Evolutionary conservation across 495 filamentous ascomycete species (phyloP), one percentile per base, ranked within the genome.

Genomic region (Penicillium malachiteum): DNA sequence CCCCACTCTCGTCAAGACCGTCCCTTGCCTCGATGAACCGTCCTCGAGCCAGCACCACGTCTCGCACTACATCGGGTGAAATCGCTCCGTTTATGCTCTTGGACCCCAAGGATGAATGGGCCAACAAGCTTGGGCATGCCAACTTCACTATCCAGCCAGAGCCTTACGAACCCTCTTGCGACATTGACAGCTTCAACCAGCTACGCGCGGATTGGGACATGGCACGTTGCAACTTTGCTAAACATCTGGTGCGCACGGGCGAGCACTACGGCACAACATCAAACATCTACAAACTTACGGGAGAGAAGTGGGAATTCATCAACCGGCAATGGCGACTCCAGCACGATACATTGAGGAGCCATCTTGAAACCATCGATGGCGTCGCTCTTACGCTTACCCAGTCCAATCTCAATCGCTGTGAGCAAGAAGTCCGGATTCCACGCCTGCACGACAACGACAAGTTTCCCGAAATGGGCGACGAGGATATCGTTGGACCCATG

Each of bases 401-500:
- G 43, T 77, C 78, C 4, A 71, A 78, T 34, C 63, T 76, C 35
- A 56, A 66, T 40, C 75, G 71, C 0, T 70, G 68, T 60, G 71
- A 72, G 31, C 69, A 82, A 59, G 74, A 82, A 58, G 74, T 82
- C 55, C 83, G 81, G 55, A 79, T 88, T 13, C 87, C 87, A 5
- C 76, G 79, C 13, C 74, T 90, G 45, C 82, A 85, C 43, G 75
- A 81, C 55, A 84, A 84, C 67, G 85, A 89, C 55, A 96, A 96
- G 71, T 96, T 96, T 59, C 90, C 89, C 26, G 84, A 88, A 55
- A 81, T 93, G 46, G 91, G 90, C 30, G 91, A 96, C 60, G 86
- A 90, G 51, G 91, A 95, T 66, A 94, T 96, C 55, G 91, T 97
- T 12, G 92, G 92, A 1, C 92, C 92, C 3, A 97, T 97, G 92